Base-by-base conservation (phyloP, 129 eudicot genomes). In the Calendula officinalis region DNA sequence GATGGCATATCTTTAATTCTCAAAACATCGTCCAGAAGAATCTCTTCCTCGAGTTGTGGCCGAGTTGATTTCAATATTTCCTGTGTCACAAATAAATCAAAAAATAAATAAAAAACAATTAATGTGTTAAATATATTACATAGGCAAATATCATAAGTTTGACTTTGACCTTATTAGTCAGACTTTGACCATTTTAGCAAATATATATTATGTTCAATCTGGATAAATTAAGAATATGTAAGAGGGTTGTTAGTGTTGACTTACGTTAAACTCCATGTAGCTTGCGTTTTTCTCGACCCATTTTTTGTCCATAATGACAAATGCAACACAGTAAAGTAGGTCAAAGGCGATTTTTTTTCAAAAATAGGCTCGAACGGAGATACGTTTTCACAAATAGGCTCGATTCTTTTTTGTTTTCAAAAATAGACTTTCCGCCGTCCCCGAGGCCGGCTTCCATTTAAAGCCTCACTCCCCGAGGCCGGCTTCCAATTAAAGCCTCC, bases 261-360 rank as follows among this genome's bases (percentile, higher is more conserved):
- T 82, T 73, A 91, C 98, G 50, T 91, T 91, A 72, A 91, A 91
- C 69, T 87, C 94, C 98, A 91, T 91, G 80, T 87, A 91, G 43
- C 88, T 78, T 42, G 98, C 98, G 60, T 82, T 79, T 64, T 75
- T 87, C 64, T 87, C 90, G 6, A 78, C 74, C 96, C 94, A 91
- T 40, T 78, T 78, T 62, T 91, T 83, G 85, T 91, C 96, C 95
- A 91, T 83, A 17, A 91, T 49, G 76, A 77, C 75, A 69, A 91
- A 91, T 3, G 98, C 83, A 40, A 91, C 79, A 58, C 94, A 91
- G 62, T 91, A 91, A n/a, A 91, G 96, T 49, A 91, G 75, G 71
- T 87, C 96, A 60, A n/a, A n/a, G n/a, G n/a, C n/a, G 30, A 22
- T 0, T 22, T 22, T 22, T 22, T 22, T 22, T 22, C 30, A 22